phyloP scores from a whole-genome alignment of 2,329 filamentous ascomycete genomes.

The Alternaria incomplexa region DNA sequence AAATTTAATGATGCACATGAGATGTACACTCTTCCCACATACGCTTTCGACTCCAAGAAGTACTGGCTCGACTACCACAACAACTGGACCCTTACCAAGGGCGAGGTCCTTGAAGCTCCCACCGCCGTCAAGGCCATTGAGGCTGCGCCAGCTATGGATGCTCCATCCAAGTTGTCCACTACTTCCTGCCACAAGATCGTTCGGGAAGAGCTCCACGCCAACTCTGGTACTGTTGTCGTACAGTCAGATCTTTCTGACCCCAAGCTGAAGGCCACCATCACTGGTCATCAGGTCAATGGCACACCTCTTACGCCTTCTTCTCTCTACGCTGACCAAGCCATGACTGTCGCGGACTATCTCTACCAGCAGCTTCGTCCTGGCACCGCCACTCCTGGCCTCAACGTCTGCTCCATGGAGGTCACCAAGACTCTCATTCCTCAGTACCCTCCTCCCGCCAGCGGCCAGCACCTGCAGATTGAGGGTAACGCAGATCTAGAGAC shows the following conservation, averaged over 20 bases:
- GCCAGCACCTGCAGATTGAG: conserved; percentile 67
- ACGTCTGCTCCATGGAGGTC: conserved; percentile 72
- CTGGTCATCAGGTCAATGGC: conserved; percentile 72
- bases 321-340: conserved; percentile 68
- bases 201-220: conserved; percentile 66
- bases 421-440: conserved; percentile 71
- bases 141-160: conserved; percentile 47
- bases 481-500: conserved; percentile 64
- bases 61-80: conserved; percentile 76
- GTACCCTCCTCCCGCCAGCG: conserved; percentile 54
- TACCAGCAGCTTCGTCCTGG: conserved; percentile 68
- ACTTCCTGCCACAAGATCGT: conserved; percentile 70
- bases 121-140: conserved; percentile 47
- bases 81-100: conserved; percentile 75
- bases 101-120: conserved; percentile 57
- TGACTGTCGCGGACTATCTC: conserved; percentile 70
- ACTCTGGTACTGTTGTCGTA: conserved; percentile 65
- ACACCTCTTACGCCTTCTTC: conserved; percentile 69
- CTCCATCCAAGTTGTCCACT: conserved; percentile 65
- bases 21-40: conserved; percentile 70
- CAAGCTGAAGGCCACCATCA: conserved; percentile 66
- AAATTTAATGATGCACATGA: conserved; percentile 65
- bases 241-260: conserved; percentile 70
- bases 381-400: conserved; percentile 63
- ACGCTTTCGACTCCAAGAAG: conserved; percentile 72